These are phyloP conservation scores for Blepharisma undulans DNA, from an alignment of 169 alveolate genomes.

Conservation along the genomic window DNA sequence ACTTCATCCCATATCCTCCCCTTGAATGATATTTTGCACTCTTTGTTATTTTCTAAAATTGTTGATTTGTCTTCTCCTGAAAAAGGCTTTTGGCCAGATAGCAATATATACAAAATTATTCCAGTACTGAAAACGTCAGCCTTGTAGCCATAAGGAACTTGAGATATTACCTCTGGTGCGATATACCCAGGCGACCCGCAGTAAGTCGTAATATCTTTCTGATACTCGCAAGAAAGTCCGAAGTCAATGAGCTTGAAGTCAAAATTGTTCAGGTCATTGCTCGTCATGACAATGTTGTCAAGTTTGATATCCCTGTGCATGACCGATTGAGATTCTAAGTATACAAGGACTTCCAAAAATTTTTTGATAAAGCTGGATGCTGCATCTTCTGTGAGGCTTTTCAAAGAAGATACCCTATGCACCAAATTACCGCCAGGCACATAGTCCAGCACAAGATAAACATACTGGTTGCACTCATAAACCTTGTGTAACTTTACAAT, in stretches of 20 bases:
- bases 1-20: neutral
- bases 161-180: slow-evolving; percentile 9
- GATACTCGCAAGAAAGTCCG: slow-evolving; percentile 39
- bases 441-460: slow-evolving; percentile 55
- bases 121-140: slow-evolving; percentile 47
- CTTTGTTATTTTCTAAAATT: neutral
- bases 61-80: slow-evolving; percentile 19
- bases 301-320: slow-evolving; percentile 66
- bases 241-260: slow-evolving; percentile 32
- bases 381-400: slow-evolving; percentile 27
- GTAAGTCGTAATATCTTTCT: neutral
- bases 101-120: slow-evolving; percentile 43
- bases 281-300: slow-evolving; percentile 60
- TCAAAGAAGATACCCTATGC: neutral
- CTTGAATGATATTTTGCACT: neutral
- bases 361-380: slow-evolving; percentile 60
- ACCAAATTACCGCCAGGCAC: slow-evolving; percentile 44
- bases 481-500: slow-evolving; percentile 46
- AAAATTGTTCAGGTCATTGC: neutral
- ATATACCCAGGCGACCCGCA: slow-evolving; percentile 53
- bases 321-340: slow-evolving; percentile 52
- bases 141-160: neutral
- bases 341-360: slow-evolving; percentile 55
- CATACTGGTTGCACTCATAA: slow-evolving; percentile 39
- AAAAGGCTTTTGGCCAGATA: slow-evolving; percentile 58